A percentile compares a stretch with the other conserved stretches of the same genome.
These are phyloP conservation scores for Picea glauca DNA, from an alignment of 75 land plant species.

Conservation along the genomic window DNA sequence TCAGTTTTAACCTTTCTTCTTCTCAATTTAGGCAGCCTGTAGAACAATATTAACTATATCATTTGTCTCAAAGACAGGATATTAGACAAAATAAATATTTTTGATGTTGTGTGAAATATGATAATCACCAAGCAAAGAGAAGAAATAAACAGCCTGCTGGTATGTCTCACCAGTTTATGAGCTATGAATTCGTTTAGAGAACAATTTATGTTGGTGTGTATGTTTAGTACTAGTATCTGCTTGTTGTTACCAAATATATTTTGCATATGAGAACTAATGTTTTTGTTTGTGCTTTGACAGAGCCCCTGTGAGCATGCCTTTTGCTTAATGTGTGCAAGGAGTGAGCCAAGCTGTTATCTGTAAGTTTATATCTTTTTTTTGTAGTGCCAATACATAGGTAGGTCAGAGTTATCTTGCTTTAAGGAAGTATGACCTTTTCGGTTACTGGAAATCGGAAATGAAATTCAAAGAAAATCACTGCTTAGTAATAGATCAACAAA, in stretches of 20 bases:
- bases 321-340: constrained; percentile 52
- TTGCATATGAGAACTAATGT: neutral
- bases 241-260: neutral
- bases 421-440: neutral
- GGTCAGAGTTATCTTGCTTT: neutral
- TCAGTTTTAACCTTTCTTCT: neutral
- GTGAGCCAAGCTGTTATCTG: constrained; percentile 38
- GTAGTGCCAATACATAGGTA: neutral
- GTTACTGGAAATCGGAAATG: neutral
- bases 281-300: constrained; percentile 11
- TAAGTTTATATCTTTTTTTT: constrained; percentile 14
- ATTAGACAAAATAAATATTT: neutral
- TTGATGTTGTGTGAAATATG: neutral
- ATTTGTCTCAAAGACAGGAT: neutral
- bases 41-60: neutral
- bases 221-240: neutral
- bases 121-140: neutral
- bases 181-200: neutral
- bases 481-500: neutral
- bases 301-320: constrained; percentile 49
- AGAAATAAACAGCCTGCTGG: neutral
- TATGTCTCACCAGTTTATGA: neutral
- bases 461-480: neutral
- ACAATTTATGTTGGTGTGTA: neutral
- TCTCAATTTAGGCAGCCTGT: neutral